Conservation (phyloP, 257 asterid species). For the Lithospermum erythrorhizon region DNA sequence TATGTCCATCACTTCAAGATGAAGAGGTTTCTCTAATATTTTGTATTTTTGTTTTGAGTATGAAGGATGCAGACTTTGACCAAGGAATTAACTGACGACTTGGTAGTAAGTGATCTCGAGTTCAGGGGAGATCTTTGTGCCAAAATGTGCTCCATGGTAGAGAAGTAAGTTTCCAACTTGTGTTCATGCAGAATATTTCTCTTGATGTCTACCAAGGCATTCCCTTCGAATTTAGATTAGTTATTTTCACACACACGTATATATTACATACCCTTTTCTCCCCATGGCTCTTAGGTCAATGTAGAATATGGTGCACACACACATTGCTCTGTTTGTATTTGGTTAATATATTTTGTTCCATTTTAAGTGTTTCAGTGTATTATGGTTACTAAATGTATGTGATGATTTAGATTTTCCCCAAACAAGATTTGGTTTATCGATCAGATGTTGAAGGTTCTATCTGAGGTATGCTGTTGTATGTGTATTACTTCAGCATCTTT, state of each 20-base stretch:
- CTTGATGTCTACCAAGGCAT: too few relatives aligned
- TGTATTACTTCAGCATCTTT: constrained; percentile 4
- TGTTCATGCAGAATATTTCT: background rate
- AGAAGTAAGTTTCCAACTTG: constrained; percentile 57
- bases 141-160: constrained; percentile 91
- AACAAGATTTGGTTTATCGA: constrained; percentile 91
- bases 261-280: background rate
- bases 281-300: too few relatives aligned
- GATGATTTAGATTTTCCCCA: constrained; percentile 71
- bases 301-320: too few relatives aligned
- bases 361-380: background rate
- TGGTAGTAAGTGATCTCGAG: constrained; percentile 82
- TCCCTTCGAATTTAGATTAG: background rate
- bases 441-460: constrained; percentile 90
- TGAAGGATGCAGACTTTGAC: constrained; percentile 89
- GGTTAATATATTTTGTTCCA: background rate
- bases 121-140: constrained; percentile 88
- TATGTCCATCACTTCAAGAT: background rate
- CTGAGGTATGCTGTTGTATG: constrained; percentile 49
- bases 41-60: background rate
- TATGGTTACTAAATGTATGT: constrained; percentile 21
- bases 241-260: too few relatives aligned
- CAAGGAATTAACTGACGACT: constrained; percentile 80
- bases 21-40: background rate
- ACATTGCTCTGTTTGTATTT: background rate